A percentile compares a stretch with the other conserved stretches of the same genome.
phyloP scores from a whole-genome alignment of 78 protist genomes.

The Dictyostelium firmibasis region DNA sequence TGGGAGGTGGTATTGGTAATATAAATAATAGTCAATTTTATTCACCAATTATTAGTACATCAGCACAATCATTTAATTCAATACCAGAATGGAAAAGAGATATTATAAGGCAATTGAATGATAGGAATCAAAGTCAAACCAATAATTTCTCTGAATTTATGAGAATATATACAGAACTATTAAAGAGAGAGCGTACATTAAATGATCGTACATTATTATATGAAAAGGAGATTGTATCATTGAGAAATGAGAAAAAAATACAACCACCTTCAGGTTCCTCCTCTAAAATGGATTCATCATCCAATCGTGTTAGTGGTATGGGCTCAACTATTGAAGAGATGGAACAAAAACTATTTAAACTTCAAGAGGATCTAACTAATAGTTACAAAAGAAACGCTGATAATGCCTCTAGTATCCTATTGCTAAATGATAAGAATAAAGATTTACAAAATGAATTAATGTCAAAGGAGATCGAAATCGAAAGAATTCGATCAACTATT shows the following conservation, averaged over 20 bases:
- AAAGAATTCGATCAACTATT: slow-evolving; percentile 14
- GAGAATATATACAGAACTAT: not conserved
- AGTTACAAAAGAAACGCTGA: slow-evolving; percentile 74
- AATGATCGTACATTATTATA: slow-evolving; percentile 26
- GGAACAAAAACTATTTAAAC: slow-evolving; percentile 53
- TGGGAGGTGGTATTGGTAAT: not conserved
- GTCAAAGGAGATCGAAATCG: slow-evolving; percentile 62
- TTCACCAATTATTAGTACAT: slow-evolving; percentile 63
- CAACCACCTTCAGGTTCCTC: not conserved
- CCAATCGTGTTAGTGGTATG: not conserved
- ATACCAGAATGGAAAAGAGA: slow-evolving; percentile 43
- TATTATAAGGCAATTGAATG: slow-evolving; percentile 36
- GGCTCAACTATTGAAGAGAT: slow-evolving; percentile 49
- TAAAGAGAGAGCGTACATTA: slow-evolving; percentile 44
- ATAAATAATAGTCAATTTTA: not conserved
- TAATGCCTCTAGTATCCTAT: slow-evolving; percentile 36
- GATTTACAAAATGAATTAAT: slow-evolving; percentile 62
- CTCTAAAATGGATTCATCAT: not conserved
- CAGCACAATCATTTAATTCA: slow-evolving; percentile 51
- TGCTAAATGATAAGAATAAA: slow-evolving; percentile 52
- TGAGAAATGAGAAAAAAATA: slow-evolving; percentile 46
- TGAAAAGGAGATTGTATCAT: slow-evolving; percentile 57
- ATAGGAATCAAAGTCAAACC: slow-evolving; percentile 51
- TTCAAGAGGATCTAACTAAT: slow-evolving; percentile 73
- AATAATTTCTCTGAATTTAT: slow-evolving; percentile 31